Conservation (phyloP, 2,329 filamentous ascomycete genomes). For the Aspergillus fumigatus region DNA sequence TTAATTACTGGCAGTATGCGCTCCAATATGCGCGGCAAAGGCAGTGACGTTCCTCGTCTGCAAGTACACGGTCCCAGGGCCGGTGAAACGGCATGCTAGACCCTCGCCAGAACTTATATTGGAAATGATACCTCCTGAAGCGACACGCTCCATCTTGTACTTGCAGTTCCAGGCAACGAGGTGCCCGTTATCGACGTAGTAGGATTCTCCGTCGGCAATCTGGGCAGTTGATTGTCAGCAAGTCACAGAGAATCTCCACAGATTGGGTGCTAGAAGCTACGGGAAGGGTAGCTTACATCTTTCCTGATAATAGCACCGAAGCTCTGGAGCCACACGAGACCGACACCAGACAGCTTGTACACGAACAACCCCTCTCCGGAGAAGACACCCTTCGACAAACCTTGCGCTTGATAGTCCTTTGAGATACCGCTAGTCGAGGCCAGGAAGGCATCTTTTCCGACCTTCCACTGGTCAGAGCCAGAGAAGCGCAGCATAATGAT, state of each 20-base stretch:
- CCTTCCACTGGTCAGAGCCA: slow-evolving; percentile 67
- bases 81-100: slow-evolving; percentile 89
- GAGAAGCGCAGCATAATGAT: slow-evolving; percentile 72
- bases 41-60: slow-evolving; percentile 81
- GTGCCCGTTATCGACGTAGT: slow-evolving; percentile 89
- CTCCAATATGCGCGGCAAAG: slow-evolving; percentile 52
- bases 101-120: slow-evolving; percentile 77
- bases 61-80: slow-evolving; percentile 82
- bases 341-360: slow-evolving; percentile 76
- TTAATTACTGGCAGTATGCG: slow-evolving; percentile 31
- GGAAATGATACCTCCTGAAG: slow-evolving; percentile 91
- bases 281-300: slow-evolving; percentile 60
- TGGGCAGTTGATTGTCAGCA: slow-evolving; percentile 11
- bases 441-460: slow-evolving; percentile 82
- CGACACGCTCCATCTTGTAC: slow-evolving; percentile 83
- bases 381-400: slow-evolving; percentile 86
- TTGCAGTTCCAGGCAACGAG: slow-evolving; percentile 96
- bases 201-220: slow-evolving; percentile 66
- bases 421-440: slow-evolving; percentile 79
- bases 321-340: slow-evolving; percentile 83
- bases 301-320: slow-evolving; percentile 95
- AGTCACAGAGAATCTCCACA: neutral
- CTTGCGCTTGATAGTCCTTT: slow-evolving; percentile 84
- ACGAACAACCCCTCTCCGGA: slow-evolving; percentile 89
- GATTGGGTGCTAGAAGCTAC: neutral